phyloP scores from a whole-genome alignment of 1,139 yeast species.

The Geotrichum fermentans region DNA sequence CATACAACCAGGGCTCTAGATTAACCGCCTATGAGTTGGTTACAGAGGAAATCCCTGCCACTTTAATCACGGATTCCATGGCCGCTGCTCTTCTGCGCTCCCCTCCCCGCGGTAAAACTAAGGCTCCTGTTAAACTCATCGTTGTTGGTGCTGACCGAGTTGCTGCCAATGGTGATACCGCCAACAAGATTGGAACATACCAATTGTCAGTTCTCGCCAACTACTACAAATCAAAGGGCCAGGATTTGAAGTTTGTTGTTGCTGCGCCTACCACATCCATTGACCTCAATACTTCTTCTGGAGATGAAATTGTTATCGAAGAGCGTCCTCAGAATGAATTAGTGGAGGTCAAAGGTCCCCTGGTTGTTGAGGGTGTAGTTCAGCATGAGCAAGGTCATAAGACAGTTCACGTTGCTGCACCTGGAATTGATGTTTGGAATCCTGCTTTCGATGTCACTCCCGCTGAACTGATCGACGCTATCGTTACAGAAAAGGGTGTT shows the following conservation, averaged over 20 bases:
- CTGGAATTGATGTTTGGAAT: conserved; percentile 84
- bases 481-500: conserved; percentile 74
- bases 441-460: conserved; percentile 97
- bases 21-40: conserved; percentile 86
- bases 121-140: conserved; percentile 66
- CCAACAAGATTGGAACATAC: conserved; percentile 95
- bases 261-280: conserved; percentile 95
- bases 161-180: conserved; percentile 83
- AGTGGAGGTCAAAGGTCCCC: conserved; percentile 69
- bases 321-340: conserved; percentile 80
- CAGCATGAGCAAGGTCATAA: conserved; percentile 30
- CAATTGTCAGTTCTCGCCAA: conserved; percentile 72
- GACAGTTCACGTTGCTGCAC: conserved; percentile 76
- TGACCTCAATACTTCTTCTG: conserved; percentile 60
- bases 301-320: conserved; percentile 76
- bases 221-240: conserved; percentile 27
- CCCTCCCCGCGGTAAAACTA: conserved; percentile 22
- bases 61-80: conserved; percentile 88
- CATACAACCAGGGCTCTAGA: conserved; percentile 94
- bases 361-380: conserved; percentile 37
- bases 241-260: conserved; percentile 71
- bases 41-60: conserved; percentile 80
- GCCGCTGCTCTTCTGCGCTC: conserved; percentile 63
- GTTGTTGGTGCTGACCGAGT: conserved; percentile 99
- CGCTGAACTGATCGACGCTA: conserved; percentile 71